phyloP scores from a whole-genome alignment of 495 filamentous ascomycete genomes.

The Tetracladium setigerum region DNA sequence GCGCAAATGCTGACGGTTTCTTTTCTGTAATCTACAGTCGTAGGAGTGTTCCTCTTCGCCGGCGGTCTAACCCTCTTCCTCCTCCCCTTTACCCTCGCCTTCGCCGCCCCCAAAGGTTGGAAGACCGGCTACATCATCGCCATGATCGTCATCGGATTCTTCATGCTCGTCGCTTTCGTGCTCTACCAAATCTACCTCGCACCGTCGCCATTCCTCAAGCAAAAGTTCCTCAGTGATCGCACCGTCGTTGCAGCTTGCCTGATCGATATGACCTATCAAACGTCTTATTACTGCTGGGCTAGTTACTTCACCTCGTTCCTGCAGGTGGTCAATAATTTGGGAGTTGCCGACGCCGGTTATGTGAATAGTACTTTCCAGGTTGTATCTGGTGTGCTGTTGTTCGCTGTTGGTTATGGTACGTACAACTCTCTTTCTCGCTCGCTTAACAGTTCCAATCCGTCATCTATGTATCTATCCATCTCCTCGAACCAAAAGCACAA shows the following conservation, averaged over 20 bases:
- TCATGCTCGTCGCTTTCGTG: conserved; percentile 47
- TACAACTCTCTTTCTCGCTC: no score
- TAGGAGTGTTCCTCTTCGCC: conserved; percentile 50
- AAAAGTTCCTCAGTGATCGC: conserved; percentile 51
- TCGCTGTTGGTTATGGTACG: no score
- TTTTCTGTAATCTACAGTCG: conserved; percentile 17
- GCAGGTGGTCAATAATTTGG: conserved; percentile 41
- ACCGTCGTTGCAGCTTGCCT: conserved; percentile 54
- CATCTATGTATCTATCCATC: no score
- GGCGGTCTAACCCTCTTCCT: conserved; percentile 55
- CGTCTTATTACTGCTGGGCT: conserved; percentile 56
- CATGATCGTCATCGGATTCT: conserved; percentile 49
- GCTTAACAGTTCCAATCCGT: no score
- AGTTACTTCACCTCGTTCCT: conserved; percentile 57
- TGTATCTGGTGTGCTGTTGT: no score
- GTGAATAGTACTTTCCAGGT: conserved; percentile 60
- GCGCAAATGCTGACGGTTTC: background rate
- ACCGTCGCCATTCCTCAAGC: conserved; percentile 51
- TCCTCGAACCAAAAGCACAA: no score
- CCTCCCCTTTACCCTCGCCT: conserved; percentile 50
- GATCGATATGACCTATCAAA: no score
- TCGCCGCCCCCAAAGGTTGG: conserved; percentile 38
- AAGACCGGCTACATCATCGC: conserved; percentile 44
- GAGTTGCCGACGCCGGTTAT: conserved; percentile 50
- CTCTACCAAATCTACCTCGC: conserved; percentile 52